Base-by-base conservation (phyloP, 1,284 basidiomycete genomes). In the Sutorius eximius region DNA sequence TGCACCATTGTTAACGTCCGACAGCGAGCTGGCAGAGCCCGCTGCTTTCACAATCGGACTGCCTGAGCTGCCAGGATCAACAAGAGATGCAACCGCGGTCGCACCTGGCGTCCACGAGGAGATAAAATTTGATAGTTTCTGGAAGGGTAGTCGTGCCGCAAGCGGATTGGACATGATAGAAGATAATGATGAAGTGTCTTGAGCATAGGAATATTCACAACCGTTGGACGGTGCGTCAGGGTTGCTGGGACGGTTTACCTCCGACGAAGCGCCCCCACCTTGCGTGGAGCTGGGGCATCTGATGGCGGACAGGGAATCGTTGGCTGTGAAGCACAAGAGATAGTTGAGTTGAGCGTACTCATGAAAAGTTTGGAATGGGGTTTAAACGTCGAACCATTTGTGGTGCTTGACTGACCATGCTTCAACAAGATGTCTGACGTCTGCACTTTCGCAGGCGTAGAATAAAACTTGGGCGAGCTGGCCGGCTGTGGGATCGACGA, bases 351-450 rank as follows among this genome's bases (percentile, higher is more conserved):
- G 74, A 72, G 81, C 81, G 77, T 80, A 83, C 82, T 75, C 70
- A 72, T 74, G 56, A 67, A 62, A 65, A 61, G 59, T 61, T 59
- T 67, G 54, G 73, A 72, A 68, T 73, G 74, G 73, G 77, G 75
- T 65, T 75, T 76, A 76, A 73, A 76, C 58, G 73, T 73, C 81
- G 80, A 83, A 84, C 83, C 82, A 77, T 83, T 79, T 71, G 59
- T 60, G 54, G 59, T 63, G 54, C 65, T 69, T 55, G 71, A 60
- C 51, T 47, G 61, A 55, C 67, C 54, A 29, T 77, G 71, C 62
- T 73, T 77, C 16, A 51, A 53, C 10, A 52, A 32, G 5, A 51
- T 38, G 41, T 34, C 43, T n/a, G 63, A 45, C 32, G 40, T 46
- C 47, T 56, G 66, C 22, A 16, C 44, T 60, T 59, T 69, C 30